A percentile compares a stretch with the other conserved stretches of the same genome.
These are phyloP conservation scores for Alternaria burnsii DNA, from an alignment of 2,329 filamentous ascomycete species.

Conservation along the genomic window DNA sequence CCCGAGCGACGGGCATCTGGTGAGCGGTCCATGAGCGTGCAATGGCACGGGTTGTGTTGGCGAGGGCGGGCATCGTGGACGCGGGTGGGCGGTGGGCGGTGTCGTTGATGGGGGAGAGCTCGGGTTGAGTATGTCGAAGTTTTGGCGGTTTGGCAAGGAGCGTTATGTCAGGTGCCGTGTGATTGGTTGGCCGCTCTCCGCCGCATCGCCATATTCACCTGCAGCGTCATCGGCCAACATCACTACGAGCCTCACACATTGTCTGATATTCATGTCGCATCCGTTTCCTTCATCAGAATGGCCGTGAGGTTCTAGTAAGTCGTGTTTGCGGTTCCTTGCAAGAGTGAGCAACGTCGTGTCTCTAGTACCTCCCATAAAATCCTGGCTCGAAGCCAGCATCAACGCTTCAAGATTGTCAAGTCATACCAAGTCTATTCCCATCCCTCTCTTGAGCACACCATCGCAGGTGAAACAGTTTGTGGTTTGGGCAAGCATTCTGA, in stretches of 20 bases:
- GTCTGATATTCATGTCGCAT: neutral
- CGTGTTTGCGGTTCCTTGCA: neutral
- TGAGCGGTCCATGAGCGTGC: constrained; percentile 58
- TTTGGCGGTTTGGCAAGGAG: constrained; percentile 31
- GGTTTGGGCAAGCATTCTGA: neutral
- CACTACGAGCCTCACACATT: neutral
- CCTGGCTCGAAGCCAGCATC: neutral
- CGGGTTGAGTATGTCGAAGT: constrained; percentile 35
- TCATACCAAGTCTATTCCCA: neutral
- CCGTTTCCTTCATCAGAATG: neutral
- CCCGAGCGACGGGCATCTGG: constrained; percentile 57
- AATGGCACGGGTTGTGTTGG: constrained; percentile 56
- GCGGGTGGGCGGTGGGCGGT: constrained; percentile 37
- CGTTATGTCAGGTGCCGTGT: constrained; percentile 19
- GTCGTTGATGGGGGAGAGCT: constrained; percentile 32
- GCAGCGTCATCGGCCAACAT: constrained; percentile 13
- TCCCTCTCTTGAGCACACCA: neutral
- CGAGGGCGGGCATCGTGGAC: constrained; percentile 60
- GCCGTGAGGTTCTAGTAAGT: neutral
- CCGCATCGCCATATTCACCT: constrained; percentile 8
- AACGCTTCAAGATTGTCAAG: neutral
- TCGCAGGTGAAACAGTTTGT: neutral
- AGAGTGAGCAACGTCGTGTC: neutral
- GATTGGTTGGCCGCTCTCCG: constrained; percentile 9
- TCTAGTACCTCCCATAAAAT: neutral